These are phyloP conservation scores for Lathyrus aphaca DNA, from an alignment of 306 rosid species.

Conservation along the genomic window DNA sequence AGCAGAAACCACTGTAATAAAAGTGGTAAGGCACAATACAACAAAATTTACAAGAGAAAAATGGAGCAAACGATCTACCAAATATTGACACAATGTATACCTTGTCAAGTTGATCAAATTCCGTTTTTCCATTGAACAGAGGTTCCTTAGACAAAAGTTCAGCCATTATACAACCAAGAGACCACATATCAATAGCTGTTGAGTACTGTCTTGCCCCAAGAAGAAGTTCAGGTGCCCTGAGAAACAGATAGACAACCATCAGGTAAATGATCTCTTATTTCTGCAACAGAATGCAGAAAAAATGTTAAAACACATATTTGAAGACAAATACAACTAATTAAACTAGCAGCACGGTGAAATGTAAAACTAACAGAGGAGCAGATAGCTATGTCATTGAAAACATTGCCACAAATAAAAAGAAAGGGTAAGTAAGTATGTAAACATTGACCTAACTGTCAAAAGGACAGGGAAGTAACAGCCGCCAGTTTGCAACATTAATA, in stretches of 20 bases:
- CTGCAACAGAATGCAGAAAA: conserved; percentile 28
- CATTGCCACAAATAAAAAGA: conserved; percentile 5
- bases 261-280: conserved; percentile 35
- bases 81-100: conserved; percentile 41
- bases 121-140: conserved; percentile 89
- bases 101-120: conserved; percentile 98
- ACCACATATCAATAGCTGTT: conserved; percentile 98
- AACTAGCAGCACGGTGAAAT: conserved; percentile 6
- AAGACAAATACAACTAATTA: conserved; percentile 2
- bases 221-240: conserved; percentile 97
- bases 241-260: conserved; percentile 39
- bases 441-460: conserved; percentile 16
- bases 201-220: conserved; percentile 88
- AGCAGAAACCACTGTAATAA: conserved; percentile 6
- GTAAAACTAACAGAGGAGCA: conserved; percentile 12
- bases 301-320: neutral
- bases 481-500: conserved; percentile 11
- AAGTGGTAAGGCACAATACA: neutral
- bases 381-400: neutral
- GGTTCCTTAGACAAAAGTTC: conserved; percentile 94
- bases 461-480: conserved; percentile 4
- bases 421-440: conserved; percentile 7
- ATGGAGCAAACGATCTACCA: neutral
- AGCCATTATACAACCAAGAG: conserved; percentile 98
- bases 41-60: conserved; percentile 7